A percentile compares a stretch with the other conserved stretches of the same genome.
Conservation (phyloP, 805 yeast genomes). For the Lipomyces spencermartinsiae region DNA sequence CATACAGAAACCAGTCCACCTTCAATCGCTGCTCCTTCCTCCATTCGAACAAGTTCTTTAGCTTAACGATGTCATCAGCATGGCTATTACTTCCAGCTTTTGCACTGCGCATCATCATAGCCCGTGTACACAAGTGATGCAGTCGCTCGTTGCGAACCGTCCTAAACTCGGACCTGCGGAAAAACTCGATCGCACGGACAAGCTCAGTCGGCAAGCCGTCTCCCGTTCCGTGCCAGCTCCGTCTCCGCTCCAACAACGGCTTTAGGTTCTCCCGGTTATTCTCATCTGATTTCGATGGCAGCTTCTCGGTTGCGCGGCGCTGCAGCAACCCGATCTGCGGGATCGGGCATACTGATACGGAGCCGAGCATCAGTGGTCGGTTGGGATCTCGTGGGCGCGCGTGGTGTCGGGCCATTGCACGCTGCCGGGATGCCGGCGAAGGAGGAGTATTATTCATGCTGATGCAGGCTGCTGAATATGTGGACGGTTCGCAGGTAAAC, state of each 20-base stretch:
- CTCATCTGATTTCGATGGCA: background rate
- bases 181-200: slow-evolving; percentile 16
- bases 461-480: background rate
- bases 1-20: slow-evolving; percentile 22
- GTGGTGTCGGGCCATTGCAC: background rate
- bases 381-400: background rate
- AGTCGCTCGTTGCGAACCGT: slow-evolving; percentile 19
- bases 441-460: background rate
- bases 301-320: background rate
- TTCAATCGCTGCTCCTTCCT: slow-evolving; percentile 27
- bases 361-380: background rate
- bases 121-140: slow-evolving; percentile 21
- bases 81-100: background rate
- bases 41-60: slow-evolving; percentile 25
- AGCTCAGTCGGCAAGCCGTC: slow-evolving; percentile 19
- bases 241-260: background rate
- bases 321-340: background rate
- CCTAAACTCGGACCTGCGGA: slow-evolving; percentile 20
- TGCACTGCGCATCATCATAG: background rate
- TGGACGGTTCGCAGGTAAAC: background rate
- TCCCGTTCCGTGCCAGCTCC: slow-evolving; percentile 3
- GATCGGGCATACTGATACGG: background rate
- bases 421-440: background rate
- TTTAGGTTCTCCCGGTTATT: background rate
- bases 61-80: slow-evolving; percentile 5